Evolutionary conservation across 176 grass and related monocot genomes (phyloP), one percentile per base, ranked within the genome.

Genomic region (Bothriochloa decipiens): DNA sequence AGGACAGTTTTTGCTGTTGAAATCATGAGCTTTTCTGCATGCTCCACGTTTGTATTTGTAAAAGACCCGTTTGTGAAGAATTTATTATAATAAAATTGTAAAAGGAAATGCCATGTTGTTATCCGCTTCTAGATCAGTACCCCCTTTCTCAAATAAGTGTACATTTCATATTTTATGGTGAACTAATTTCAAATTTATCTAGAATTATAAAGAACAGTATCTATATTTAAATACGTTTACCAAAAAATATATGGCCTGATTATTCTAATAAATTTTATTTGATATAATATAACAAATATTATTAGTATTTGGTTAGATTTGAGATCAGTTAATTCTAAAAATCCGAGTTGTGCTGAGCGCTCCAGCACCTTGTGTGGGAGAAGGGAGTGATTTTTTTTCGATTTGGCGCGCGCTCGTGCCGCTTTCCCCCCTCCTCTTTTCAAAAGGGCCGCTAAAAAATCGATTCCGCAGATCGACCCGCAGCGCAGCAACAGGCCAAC

Each of bases 331-430:
- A 52, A 18, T 17, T 55, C 50, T 8, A 22, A 57, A 53, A 57
- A 22, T 57, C 18, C 52, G 17, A 55, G 50, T 46, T 46, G 46
- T 49, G 47, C 15, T 11, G 41, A 11, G 47, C 47, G 15, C 15
- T 55, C 40, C 40, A 41, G 40, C 37, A 5, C 37, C 37, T 39
- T 55, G 53, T 58, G 40, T 43, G 41, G 10, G 41, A 9, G 58
- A 25, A 12, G 9, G 10, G n/a, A 25, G 40, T 20, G 14, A 80
- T 16, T 11, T 6, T 84, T 65, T 84, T 65, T 65, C 43, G 63
- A 67, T 74, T 75, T 85, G 76, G 76, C 77, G 78, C 70, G 65
- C 6, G 2, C n/a, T 12, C 22, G 58, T 25, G 57, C 58, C 58
- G n/a, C n/a, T 61, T 29, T 67, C 14, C 75, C 46, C 25, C 65